Evolutionary conservation across 257 asterid genomes (phyloP).

Genomic region (Solanum peruvianum): DNA sequence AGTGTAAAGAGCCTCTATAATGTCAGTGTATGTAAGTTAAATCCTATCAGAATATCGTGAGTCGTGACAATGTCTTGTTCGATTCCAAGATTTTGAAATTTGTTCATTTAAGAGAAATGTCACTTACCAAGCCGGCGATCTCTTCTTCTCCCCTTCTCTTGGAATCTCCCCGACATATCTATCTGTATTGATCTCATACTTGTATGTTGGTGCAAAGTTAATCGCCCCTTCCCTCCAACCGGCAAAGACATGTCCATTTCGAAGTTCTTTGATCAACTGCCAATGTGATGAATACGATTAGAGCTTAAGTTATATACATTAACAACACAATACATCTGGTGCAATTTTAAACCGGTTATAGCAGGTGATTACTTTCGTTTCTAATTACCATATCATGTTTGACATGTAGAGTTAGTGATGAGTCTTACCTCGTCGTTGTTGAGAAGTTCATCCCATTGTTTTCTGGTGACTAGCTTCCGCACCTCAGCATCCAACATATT

Average conservation of each 20-base stretch:
- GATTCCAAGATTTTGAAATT: not conserved
- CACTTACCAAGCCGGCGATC: conserved; percentile 94
- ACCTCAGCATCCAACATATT: conserved; percentile 66
- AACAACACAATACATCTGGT: not conserved
- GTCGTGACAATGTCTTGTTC: not conserved
- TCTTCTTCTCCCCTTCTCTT: conserved; percentile 37
- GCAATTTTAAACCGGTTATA: not conserved
- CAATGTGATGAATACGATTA: not conserved
- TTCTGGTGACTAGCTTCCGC: conserved; percentile 45
- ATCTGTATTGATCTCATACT: conserved; percentile 58
- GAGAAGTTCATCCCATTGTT: conserved; percentile 56
- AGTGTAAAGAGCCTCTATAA: no score
- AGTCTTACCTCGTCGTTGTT: conserved; percentile 67
- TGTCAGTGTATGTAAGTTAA: not conserved
- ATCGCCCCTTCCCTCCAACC: conserved; percentile 91
- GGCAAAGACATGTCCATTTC: conserved; percentile 62
- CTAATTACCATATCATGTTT: not conserved
- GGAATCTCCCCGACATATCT: conserved; percentile 53
- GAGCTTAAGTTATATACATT: not conserved
- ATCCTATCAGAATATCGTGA: not conserved
- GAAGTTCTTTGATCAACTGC: conserved; percentile 69
- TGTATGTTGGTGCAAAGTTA: conserved; percentile 87
- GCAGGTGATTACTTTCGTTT: not conserved
- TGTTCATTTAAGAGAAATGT: not conserved
- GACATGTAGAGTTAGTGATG: not conserved